A percentile compares a stretch with the other conserved stretches of the same genome.
phyloP scores from a whole-genome alignment of 1,284 basidiomycete genomes.

The Stygiomarasmius scandens region DNA sequence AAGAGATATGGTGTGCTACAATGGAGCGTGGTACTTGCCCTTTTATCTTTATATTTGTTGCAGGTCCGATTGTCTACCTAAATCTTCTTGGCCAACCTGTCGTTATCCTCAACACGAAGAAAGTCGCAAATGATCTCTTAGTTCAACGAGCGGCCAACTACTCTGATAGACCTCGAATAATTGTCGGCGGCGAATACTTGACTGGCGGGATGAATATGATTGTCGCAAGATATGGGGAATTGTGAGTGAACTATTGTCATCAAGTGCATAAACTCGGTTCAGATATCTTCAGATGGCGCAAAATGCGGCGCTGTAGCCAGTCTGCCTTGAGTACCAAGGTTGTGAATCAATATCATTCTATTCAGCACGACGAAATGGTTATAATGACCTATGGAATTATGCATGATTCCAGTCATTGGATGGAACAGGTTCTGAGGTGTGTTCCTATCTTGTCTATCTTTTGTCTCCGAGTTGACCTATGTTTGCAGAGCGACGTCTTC shows the following conservation, averaged over 20 bases:
- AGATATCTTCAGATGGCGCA: not conserved
- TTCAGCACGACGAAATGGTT: not conserved
- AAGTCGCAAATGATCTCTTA: slow-evolving; percentile 12
- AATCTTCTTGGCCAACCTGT: slow-evolving; percentile 9
- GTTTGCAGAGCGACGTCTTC: slow-evolving; percentile 20
- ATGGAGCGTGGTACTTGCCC: no score
- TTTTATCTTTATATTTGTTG: not conserved
- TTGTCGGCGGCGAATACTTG: slow-evolving; percentile 7
- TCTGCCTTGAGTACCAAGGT: not conserved
- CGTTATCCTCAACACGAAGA: slow-evolving; percentile 12
- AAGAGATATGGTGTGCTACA: slow-evolving; percentile 7
- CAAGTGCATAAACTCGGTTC: no score
- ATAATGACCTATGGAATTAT: not conserved
- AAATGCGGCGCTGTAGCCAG: not conserved
- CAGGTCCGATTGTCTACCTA: slow-evolving; percentile 13
- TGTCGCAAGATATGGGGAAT: slow-evolving; percentile 6
- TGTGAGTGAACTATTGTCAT: not conserved
- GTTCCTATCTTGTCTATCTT: not conserved
- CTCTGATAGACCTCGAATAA: slow-evolving; percentile 7
- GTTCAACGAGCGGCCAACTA: slow-evolving; percentile 15
- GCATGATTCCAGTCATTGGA: not conserved
- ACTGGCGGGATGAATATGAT: not conserved
- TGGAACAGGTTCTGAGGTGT: not conserved
- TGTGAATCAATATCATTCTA: not conserved
- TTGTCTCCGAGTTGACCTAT: not conserved